phyloP scores from a whole-genome alignment of 106 monocot species.

The Allium fistulosum region DNA sequence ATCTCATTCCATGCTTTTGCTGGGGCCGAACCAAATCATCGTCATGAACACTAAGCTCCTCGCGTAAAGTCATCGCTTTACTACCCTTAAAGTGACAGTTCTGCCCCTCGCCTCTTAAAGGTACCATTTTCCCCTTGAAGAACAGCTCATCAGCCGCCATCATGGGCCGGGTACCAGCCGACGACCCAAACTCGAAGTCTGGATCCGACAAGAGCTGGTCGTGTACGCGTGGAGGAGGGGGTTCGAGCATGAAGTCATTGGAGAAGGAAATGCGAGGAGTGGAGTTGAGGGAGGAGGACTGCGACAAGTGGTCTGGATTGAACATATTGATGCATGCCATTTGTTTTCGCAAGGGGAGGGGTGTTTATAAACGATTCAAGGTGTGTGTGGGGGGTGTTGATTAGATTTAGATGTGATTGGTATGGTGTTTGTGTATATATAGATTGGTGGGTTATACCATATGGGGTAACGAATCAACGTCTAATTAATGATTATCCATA shows the following conservation, averaged over 20 bases:
- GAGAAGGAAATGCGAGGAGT: conserved; percentile 79
- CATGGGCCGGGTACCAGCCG: conserved; percentile 52
- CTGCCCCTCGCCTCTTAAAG: conserved; percentile 16
- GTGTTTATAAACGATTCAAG: neutral
- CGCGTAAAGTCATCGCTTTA: conserved; percentile 38
- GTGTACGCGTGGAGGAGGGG: conserved; percentile 5
- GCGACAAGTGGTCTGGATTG: conserved; percentile 20
- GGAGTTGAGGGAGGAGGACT: conserved; percentile 4
- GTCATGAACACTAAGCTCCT: conserved; percentile 32
- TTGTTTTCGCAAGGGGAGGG: neutral
- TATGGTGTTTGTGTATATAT: neutral
- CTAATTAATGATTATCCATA: no score
- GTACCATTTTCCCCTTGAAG: conserved; percentile 58
- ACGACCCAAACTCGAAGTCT: conserved; percentile 60
- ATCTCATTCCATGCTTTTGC: conserved; percentile 11
- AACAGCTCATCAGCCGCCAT: conserved; percentile 77
- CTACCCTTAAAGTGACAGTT: neutral
- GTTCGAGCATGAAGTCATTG: conserved; percentile 53
- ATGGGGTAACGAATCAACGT: no score
- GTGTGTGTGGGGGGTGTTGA: neutral
- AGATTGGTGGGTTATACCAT: neutral
- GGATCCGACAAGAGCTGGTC: conserved; percentile 12
- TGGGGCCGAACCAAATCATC: conserved; percentile 8
- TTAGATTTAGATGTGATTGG: neutral
- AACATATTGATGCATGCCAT: conserved; percentile 71